Percentiles rank a stretch among this genome's conserved stretches.
Conservation (phyloP, 805 yeast genomes). For the Komagataella kurtzmanii region DNA sequence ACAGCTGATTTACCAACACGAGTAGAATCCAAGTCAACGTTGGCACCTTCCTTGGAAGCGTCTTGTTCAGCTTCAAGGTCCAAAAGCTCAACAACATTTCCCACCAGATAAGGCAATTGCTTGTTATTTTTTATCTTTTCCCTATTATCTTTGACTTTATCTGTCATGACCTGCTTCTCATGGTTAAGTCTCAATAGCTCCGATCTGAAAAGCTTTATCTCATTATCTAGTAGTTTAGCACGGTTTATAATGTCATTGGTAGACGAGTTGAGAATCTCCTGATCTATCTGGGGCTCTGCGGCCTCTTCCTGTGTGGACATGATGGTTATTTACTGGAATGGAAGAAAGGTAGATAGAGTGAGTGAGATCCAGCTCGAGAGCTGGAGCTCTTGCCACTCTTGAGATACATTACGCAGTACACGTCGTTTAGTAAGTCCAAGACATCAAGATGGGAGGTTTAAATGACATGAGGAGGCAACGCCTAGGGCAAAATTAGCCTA, state of each 20-base stretch:
- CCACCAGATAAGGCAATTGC: constrained; percentile 92
- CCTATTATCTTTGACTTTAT: constrained; percentile 88
- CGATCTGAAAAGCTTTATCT: constrained; percentile 86
- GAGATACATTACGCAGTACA: neutral
- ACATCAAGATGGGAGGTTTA: neutral
- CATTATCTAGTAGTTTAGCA: constrained; percentile 81
- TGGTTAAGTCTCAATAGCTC: constrained; percentile 84
- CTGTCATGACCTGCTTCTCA: constrained; percentile 86
- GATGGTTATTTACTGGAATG: neutral
- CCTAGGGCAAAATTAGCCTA: neutral
- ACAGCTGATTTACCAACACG: constrained; percentile 96
- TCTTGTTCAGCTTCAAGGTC: constrained; percentile 78
- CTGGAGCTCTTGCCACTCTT: neutral
- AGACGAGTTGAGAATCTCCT: constrained; percentile 66
- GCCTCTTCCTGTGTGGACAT: constrained; percentile 1
- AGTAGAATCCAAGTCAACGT: constrained; percentile 82
- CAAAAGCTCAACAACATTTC: constrained; percentile 88
- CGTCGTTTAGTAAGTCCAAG: neutral
- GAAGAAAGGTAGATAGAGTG: neutral
- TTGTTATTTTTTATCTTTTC: constrained; percentile 92
- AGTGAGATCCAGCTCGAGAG: neutral
- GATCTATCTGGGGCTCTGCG: constrained; percentile 53
- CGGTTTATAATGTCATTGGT: constrained; percentile 78
- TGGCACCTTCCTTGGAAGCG: constrained; percentile 86
- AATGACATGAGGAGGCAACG: neutral